phyloP scores from a whole-genome alignment of 257 asterid species.

The Mitragyna speciosa region DNA sequence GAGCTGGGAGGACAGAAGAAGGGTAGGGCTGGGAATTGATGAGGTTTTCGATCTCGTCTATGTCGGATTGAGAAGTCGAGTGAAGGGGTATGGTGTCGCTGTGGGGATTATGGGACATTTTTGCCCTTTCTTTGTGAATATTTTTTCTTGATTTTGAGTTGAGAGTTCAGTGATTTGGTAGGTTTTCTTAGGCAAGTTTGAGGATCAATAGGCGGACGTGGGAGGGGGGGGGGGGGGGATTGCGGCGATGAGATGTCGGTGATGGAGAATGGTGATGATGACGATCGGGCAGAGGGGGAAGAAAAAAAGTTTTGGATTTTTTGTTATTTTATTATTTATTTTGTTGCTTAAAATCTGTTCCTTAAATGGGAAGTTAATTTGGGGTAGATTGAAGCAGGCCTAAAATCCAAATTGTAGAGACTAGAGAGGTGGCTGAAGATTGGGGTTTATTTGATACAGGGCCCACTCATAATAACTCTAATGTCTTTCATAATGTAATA shows the following conservation, averaged over 20 bases:
- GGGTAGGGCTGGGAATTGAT: slow-evolving; percentile 68
- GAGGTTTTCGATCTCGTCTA: slow-evolving; percentile 96
- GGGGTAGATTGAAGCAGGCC: neutral
- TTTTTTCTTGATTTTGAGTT: neutral
- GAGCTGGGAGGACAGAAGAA: slow-evolving; percentile 69
- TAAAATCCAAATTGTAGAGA: no score
- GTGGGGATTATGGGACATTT: slow-evolving; percentile 57
- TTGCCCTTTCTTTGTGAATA: neutral
- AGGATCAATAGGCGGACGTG: neutral
- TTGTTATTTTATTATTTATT: neutral
- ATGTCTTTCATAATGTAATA: no score
- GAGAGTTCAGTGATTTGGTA: neutral
- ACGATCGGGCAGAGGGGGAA: neutral
- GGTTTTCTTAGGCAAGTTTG: neutral
- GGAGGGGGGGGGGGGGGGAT: neutral
- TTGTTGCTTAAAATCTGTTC: neutral
- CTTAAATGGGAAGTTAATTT: slow-evolving; percentile 3
- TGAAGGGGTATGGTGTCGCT: slow-evolving; percentile 76
- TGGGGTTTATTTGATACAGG: no score
- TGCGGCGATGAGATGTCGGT: neutral
- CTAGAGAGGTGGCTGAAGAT: no score
- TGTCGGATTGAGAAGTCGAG: slow-evolving; percentile 86
- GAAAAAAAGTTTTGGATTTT: neutral
- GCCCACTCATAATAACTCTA: no score
- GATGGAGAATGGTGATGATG: neutral